Percentiles rank a stretch among this genome's conserved stretches.
Conservation (phyloP, 495 filamentous ascomycete genomes). For the Xanthoparmelia taractica region DNA sequence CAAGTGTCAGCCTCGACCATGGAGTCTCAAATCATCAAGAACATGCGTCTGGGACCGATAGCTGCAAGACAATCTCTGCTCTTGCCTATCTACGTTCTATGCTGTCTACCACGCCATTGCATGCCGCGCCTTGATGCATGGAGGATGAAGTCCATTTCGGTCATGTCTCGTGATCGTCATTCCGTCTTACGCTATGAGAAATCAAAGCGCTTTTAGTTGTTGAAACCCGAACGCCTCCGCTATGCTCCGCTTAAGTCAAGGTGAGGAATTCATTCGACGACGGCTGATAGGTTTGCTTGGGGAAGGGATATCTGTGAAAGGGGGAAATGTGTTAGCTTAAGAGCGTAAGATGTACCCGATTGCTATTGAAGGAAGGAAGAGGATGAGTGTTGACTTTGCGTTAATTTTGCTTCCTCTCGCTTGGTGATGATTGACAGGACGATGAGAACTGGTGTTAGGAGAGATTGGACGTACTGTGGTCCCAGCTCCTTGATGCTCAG, state of each 20-base stretch:
- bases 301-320: conserved; percentile 66
- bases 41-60: background rate
- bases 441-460: background rate
- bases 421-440: background rate
- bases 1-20: background rate
- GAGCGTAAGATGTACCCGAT: conserved; percentile 7
- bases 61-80: conserved; percentile 10
- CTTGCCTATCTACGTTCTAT: conserved; percentile 5
- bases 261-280: conserved; percentile 11
- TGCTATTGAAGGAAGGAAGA: background rate
- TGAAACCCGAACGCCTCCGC: conserved; percentile 27
- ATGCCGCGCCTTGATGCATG: conserved; percentile 13
- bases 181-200: conserved; percentile 16
- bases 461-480: conserved; percentile 66
- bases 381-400: background rate
- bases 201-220: conserved; percentile 28
- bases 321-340: conserved; percentile 10
- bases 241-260: conserved; percentile 8
- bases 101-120: conserved; percentile 9
- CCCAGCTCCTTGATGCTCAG: conserved; percentile 89
- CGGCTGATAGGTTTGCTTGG: conserved; percentile 65
- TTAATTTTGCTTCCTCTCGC: background rate
- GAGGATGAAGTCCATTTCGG: conserved; percentile 25
- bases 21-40: background rate
- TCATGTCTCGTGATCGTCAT: conserved; percentile 11